Conservation (phyloP, 1,139 yeast genomes). For the Suhomyces choctaworum region DNA sequence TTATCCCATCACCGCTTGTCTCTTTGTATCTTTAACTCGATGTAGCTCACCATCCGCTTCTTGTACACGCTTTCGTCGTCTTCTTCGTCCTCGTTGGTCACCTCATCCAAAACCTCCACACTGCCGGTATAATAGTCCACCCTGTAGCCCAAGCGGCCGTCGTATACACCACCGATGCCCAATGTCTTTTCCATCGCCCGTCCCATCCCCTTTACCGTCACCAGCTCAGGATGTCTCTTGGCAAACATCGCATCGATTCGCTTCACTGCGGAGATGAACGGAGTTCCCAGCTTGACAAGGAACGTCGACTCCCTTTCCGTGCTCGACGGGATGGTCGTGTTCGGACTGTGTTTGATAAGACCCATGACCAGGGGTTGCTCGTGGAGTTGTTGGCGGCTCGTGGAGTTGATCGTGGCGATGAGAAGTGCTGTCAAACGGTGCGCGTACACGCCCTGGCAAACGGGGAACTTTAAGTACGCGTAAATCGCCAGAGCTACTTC, state of each 20-base stretch:
- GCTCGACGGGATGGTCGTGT: conserved; percentile 28
- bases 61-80: conserved; percentile 42
- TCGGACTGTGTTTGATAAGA: conserved; percentile 50
- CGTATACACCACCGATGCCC: conserved; percentile 53
- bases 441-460: too few species aligned
- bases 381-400: too few species aligned
- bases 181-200: conserved; percentile 57
- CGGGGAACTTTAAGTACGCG: too few species aligned
- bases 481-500: too few species aligned
- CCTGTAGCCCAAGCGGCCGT: conserved; percentile 42
- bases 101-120: conserved; percentile 65
- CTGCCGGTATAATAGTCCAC: conserved; percentile 60
- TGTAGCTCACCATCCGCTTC: conserved; percentile 57
- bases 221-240: conserved; percentile 42
- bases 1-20: background rate
- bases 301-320: conserved; percentile 49
- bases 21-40: conserved; percentile 50
- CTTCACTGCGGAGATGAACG: conserved; percentile 63
- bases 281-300: conserved; percentile 58
- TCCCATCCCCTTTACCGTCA: conserved; percentile 66
- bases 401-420: too few species aligned
- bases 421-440: too few species aligned
- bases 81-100: conserved; percentile 30
- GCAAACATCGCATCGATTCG: conserved; percentile 50
- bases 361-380: too few species aligned